Percentiles rank a stretch among this genome's conserved stretches.
Conservation (phyloP, 1,139 yeast genomes). For the Pichia sp. region DNA sequence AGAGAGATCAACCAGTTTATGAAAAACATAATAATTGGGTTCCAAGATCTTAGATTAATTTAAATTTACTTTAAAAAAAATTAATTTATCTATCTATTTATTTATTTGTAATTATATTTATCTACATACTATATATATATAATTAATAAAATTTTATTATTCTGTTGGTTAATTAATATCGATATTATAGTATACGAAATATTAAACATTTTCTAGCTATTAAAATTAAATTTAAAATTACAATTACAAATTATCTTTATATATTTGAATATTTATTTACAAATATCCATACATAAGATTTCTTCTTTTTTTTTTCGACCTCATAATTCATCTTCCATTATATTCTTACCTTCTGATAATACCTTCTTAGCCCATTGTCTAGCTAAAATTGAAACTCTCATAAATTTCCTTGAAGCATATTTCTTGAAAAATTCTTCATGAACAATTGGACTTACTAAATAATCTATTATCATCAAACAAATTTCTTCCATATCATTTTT, state of each 20-base stretch:
- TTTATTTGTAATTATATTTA: slow-evolving; percentile 6
- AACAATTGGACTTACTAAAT: slow-evolving; percentile 73
- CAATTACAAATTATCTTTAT: background rate
- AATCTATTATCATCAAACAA: slow-evolving; percentile 68
- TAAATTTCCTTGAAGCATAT: slow-evolving; percentile 83
- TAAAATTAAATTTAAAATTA: background rate
- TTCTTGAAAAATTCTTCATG: slow-evolving; percentile 94
- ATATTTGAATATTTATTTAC: background rate
- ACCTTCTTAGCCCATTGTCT: slow-evolving; percentile 84
- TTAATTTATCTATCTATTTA: slow-evolving; percentile 1
- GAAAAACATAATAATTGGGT: slow-evolving; percentile 25
- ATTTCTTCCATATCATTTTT: slow-evolving; percentile 67
- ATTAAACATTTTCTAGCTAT: too few relatives aligned
- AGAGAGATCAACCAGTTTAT: slow-evolving; percentile 27
- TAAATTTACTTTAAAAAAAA: background rate
- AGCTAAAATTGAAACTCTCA: slow-evolving; percentile 85
- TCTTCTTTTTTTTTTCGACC: background rate
- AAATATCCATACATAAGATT: background rate
- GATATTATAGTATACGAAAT: slow-evolving; percentile 4
- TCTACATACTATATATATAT: background rate
- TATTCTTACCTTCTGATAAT: slow-evolving; percentile 34
- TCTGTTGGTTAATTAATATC: slow-evolving; percentile 6
- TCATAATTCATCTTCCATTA: slow-evolving; percentile 26
- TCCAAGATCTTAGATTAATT: slow-evolving; percentile 27
- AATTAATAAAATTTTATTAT: background rate